Evolutionary conservation across 805 yeast genomes (phyloP), one percentile per base, ranked within the genome.

Genomic region (Kodamaea sagamina): DNA sequence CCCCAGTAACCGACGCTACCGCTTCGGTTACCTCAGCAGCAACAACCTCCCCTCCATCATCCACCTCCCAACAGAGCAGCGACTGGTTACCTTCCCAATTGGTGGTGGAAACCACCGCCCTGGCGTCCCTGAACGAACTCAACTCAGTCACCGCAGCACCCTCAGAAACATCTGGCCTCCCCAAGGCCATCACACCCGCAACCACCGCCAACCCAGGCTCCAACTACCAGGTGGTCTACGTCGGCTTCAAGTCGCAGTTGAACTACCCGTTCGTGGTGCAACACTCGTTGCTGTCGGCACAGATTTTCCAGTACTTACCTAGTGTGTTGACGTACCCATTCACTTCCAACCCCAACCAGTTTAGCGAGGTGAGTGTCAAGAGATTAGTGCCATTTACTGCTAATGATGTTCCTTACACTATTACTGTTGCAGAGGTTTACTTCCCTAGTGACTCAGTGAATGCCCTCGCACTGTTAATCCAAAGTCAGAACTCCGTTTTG

Each of bases 351-450:
- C 39, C 50, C 4, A 45, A 47, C n/a, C 39, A 15, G 27, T 55
- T 51, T 28, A 58, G 76, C 4, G 65, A 68, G 21, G 77, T 87
- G 16, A 61, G 80, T 6, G 88, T 90, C 50, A 67, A 71, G 46
- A 79, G 83, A 60, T 74, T 92, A 53, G 81, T 84, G 47, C 98
- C 98, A 28, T 86, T 81, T 58, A 74, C 82, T 12, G 76, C 87
- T 2, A 44, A 50, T 10, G 73, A 68, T 22, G 56, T 68, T 43
- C 50, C 63, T 35, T 92, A 88, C 62, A 77, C 89, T 47, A 87
- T 87, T 43, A 86, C 97, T 0, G 86, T 90, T 47, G 98, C 97
- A 5, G 85, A 85, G 60, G 84, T 88, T 43, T 89, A 86, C 60
- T 84, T 89, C 68, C 96, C 96, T 16, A 60, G 66, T 8, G 60